A percentile compares a stretch with the other conserved stretches of the same genome.
Conservation (phyloP, 2,329 filamentous ascomycete genomes). For the Arthrobotrys pseudoclavata region DNA sequence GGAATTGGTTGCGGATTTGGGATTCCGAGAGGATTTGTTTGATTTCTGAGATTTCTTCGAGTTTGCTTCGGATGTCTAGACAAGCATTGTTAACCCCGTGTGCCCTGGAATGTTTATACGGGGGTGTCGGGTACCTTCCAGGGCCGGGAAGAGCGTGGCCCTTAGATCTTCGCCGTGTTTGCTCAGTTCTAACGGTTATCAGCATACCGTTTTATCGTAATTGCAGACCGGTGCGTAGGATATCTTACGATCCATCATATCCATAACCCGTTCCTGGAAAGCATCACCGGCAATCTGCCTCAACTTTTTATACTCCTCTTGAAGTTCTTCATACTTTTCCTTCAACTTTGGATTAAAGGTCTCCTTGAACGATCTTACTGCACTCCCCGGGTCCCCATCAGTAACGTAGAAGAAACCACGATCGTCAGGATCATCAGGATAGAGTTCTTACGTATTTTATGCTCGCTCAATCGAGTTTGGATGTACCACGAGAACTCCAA, state of each 20-base stretch:
- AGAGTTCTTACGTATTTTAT: conserved; percentile 46
- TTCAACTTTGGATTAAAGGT: conserved; percentile 59
- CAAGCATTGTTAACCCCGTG: neutral
- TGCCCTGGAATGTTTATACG: neutral
- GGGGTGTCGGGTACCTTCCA: conserved; percentile 29
- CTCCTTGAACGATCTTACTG: conserved; percentile 57
- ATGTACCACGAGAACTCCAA: conserved; percentile 57
- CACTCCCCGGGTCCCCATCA: neutral
- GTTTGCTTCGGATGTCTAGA: conserved; percentile 46
- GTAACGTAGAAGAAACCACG: neutral
- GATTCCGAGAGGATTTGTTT: conserved; percentile 50
- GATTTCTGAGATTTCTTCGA: conserved; percentile 56
- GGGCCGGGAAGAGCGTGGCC: conserved; percentile 41
- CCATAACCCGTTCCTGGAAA: conserved; percentile 59
- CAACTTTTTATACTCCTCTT: conserved; percentile 55
- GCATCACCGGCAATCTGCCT: conserved; percentile 50
- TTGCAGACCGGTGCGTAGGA: neutral
- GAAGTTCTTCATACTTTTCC: conserved; percentile 56
- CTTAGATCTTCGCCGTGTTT: conserved; percentile 50
- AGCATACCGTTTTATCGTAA: neutral
- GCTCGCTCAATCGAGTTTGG: conserved; percentile 54
- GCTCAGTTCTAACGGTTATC: conserved; percentile 24
- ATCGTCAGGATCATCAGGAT: neutral
- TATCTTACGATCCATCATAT: conserved; percentile 52
- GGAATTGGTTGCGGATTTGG: conserved; percentile 46